Percentiles rank a stretch among this genome's conserved stretches.
Evolutionary conservation across 2,329 filamentous ascomycete genomes (phyloP).

Genomic region (Pseudogymnoascus sp.): DNA sequence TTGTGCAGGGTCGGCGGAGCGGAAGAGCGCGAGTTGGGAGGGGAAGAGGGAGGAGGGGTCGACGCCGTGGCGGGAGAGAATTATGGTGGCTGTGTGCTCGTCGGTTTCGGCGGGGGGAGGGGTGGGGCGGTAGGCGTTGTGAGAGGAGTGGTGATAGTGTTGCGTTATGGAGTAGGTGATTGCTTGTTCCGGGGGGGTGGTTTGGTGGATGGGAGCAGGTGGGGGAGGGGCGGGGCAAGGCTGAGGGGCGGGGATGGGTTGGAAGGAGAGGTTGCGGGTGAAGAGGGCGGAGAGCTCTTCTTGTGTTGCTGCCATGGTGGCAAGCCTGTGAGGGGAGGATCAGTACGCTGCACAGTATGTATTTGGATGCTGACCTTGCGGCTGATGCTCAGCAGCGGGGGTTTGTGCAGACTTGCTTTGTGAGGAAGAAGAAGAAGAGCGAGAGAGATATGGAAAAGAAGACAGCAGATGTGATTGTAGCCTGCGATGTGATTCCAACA

Average conservation of each 20-base stretch:
- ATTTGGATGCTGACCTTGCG: conserved; percentile 23
- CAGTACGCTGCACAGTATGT: neutral
- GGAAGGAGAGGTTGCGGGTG: conserved; percentile 63
- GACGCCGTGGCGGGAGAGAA: conserved; percentile 60
- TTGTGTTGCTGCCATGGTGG: conserved; percentile 48
- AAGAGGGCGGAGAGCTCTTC: conserved; percentile 80
- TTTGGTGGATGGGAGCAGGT: conserved; percentile 29
- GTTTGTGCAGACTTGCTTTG: conserved; percentile 15
- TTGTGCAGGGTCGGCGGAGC: conserved; percentile 63
- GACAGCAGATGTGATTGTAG: neutral
- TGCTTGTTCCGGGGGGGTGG: conserved; percentile 30
- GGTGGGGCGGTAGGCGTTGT: conserved; percentile 36
- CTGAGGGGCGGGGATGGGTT: conserved; percentile 22
- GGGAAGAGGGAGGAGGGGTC: conserved; percentile 61
- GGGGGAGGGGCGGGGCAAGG: conserved; percentile 25
- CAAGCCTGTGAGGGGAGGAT: neutral
- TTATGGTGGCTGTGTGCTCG: conserved; percentile 43
- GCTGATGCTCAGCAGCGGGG: neutral
- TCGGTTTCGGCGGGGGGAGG: conserved; percentile 36
- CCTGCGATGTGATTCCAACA: conserved; percentile 8
- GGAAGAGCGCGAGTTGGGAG: conserved; percentile 72
- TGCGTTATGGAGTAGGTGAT: conserved; percentile 69
- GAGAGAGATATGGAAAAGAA: neutral
- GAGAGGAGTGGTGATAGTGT: conserved; percentile 76
- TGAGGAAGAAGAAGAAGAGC: conserved; percentile 14